Evolutionary conservation across 169 alveolate species (phyloP).

Genomic region (Toxoplasma gondii): DNA sequence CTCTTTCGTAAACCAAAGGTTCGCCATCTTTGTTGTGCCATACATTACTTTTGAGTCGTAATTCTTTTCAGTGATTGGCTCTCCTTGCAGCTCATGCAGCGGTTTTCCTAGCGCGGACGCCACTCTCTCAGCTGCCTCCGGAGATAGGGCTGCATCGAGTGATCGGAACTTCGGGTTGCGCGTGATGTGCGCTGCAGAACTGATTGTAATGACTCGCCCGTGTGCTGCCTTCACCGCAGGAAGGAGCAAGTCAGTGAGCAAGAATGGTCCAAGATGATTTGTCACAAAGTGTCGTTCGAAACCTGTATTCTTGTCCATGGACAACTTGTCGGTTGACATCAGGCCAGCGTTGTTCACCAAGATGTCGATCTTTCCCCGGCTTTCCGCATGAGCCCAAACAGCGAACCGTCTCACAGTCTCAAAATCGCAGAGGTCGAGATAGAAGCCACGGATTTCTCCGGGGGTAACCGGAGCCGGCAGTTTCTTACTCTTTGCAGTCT

Average conservation of each 20-base stretch:
- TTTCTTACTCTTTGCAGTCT: neutral
- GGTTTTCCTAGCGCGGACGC: neutral
- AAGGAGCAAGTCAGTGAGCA: neutral
- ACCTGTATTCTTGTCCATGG: slow-evolving; percentile 2
- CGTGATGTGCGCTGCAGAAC: neutral
- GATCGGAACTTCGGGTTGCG: neutral
- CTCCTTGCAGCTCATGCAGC: neutral
- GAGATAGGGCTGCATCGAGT: neutral
- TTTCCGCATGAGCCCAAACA: neutral
- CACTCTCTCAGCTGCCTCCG: neutral
- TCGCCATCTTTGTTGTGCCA: neutral
- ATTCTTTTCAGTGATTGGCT: neutral
- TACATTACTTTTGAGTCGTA: neutral
- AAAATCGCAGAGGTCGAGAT: neutral
- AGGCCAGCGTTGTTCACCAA: slow-evolving; percentile 23
- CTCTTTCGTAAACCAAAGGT: neutral
- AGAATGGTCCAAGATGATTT: neutral
- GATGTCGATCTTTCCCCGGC: slow-evolving; percentile 13
- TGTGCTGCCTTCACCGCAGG: slow-evolving; percentile 16
- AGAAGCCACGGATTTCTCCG: neutral
- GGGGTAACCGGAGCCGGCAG: neutral
- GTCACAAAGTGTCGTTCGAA: neutral
- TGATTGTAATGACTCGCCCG: neutral
- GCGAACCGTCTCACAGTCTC: neutral
- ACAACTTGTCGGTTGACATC: neutral